Evolutionary conservation across 257 asterid genomes (phyloP).

Genomic region (Solanum paucissectum): DNA sequence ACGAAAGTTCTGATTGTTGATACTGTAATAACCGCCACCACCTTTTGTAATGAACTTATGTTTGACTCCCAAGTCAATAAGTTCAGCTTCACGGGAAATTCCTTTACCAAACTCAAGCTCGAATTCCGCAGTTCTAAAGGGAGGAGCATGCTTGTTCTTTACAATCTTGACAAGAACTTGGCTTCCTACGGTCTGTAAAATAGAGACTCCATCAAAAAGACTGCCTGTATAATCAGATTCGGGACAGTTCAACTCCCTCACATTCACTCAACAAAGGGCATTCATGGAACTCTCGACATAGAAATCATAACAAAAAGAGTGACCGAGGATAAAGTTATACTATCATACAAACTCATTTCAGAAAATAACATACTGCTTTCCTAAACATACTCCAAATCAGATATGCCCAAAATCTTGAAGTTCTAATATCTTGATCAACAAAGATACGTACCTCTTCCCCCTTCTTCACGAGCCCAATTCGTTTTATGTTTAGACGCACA

Average conservation of each 20-base stretch:
- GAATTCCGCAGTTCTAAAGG: constrained; percentile 63
- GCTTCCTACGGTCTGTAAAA: constrained; percentile 65
- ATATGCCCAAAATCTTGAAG: background rate
- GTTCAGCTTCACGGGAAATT: constrained; percentile 59
- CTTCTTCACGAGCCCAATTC: constrained; percentile 74
- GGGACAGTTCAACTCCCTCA: background rate
- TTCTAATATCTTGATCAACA: background rate
- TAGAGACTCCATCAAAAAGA: background rate
- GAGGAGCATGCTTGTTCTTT: constrained; percentile 94
- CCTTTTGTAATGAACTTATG: constrained; percentile 46
- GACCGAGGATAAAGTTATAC: background rate
- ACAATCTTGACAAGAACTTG: constrained; percentile 81
- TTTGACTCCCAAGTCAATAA: constrained; percentile 68
- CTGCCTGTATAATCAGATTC: background rate
- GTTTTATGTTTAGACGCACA: constrained; percentile 74
- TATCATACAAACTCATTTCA: background rate
- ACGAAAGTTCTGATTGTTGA: constrained; percentile 25
- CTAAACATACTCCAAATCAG: background rate
- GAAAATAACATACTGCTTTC: background rate
- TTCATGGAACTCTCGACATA: background rate
- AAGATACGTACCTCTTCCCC: constrained; percentile 68
- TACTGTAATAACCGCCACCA: constrained; percentile 15
- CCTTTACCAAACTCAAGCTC: constrained; percentile 93
- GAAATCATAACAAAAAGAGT: background rate
- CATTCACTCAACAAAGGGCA: background rate